Evolutionary conservation across 1,284 basidiomycete species (phyloP).

Genomic region (Ganoderma meredithae): DNA sequence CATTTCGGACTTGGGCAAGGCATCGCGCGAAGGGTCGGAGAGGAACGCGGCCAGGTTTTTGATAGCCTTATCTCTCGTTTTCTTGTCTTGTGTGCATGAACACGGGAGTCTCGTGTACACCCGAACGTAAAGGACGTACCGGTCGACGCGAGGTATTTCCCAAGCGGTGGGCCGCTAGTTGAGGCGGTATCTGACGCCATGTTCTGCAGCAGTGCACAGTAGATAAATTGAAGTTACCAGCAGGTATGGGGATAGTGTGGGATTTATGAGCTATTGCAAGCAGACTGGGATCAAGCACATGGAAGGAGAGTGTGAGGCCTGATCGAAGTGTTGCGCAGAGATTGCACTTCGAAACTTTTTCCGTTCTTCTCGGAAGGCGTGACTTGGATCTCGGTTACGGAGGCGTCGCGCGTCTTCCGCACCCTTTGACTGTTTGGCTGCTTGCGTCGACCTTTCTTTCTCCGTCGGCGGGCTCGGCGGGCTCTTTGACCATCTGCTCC

Average conservation of each 20-base stretch:
- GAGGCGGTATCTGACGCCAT: slow-evolving; percentile 37
- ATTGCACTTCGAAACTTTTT: slow-evolving; percentile 26
- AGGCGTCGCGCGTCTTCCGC: slow-evolving; percentile 21
- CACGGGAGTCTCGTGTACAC: slow-evolving; percentile 18
- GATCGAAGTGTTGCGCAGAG: neutral
- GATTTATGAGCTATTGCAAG: neutral
- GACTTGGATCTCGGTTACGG: slow-evolving; percentile 7
- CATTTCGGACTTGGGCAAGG: slow-evolving; percentile 79
- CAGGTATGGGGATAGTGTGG: neutral
- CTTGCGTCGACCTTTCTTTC: neutral
- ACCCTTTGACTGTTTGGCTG: neutral
- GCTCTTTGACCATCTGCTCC: neutral
- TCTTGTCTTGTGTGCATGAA: slow-evolving; percentile 72
- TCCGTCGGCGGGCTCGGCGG: neutral
- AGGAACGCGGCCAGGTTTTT: slow-evolving; percentile 80
- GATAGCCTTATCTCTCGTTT: slow-evolving; percentile 88
- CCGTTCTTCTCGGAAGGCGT: slow-evolving; percentile 25
- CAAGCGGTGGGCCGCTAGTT: slow-evolving; percentile 64
- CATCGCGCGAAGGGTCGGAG: slow-evolving; percentile 65
- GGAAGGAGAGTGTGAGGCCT: neutral
- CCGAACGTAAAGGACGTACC: slow-evolving; percentile 55
- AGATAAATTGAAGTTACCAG: neutral
- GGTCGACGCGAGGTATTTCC: slow-evolving; percentile 90
- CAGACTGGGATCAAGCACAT: neutral
- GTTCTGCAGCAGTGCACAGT: neutral